Evolutionary conservation across 2,329 filamentous ascomycete species (phyloP).

Genomic region (Hymenoscyphus scutula): DNA sequence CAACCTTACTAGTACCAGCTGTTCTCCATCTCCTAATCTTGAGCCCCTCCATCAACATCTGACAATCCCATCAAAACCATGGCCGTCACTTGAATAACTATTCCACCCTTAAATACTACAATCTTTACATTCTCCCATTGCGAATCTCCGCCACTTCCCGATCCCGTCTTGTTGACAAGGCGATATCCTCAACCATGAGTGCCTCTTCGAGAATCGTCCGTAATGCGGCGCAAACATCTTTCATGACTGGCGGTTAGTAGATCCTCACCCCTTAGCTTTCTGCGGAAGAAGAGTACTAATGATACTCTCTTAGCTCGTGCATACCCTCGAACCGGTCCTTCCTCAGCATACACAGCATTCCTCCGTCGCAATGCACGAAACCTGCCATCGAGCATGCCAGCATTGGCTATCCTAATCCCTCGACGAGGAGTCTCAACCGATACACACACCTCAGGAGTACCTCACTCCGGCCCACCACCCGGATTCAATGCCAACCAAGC

Average conservation of each 20-base stretch:
- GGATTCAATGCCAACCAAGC: constrained; percentile 70
- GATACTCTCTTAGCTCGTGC: constrained; percentile 29
- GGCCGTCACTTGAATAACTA: constrained; percentile 13
- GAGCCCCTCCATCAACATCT: constrained; percentile 12
- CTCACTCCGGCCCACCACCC: constrained; percentile 58
- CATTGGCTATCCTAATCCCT: constrained; percentile 57
- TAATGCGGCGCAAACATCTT: constrained; percentile 36
- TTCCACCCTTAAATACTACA: background rate
- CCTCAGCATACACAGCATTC: constrained; percentile 34
- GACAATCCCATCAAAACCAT: constrained; percentile 19
- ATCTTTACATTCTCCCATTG: background rate
- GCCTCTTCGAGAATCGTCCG: constrained; percentile 38
- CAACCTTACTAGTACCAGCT: too few species aligned
- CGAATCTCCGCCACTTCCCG: background rate
- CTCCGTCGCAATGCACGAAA: constrained; percentile 36
- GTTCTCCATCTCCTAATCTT: background rate
- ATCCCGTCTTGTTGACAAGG: constrained; percentile 22
- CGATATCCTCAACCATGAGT: constrained; percentile 33
- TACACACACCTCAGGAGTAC: constrained; percentile 48
- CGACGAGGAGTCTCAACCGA: constrained; percentile 57
- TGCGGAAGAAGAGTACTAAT: background rate
- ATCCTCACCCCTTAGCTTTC: background rate
- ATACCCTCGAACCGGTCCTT: constrained; percentile 32
- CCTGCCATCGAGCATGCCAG: constrained; percentile 40
- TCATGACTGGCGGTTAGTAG: constrained; percentile 32